Evolutionary conservation across 2,329 filamentous ascomycete genomes (phyloP).

Genomic region (Emericellopsis atlantica): DNA sequence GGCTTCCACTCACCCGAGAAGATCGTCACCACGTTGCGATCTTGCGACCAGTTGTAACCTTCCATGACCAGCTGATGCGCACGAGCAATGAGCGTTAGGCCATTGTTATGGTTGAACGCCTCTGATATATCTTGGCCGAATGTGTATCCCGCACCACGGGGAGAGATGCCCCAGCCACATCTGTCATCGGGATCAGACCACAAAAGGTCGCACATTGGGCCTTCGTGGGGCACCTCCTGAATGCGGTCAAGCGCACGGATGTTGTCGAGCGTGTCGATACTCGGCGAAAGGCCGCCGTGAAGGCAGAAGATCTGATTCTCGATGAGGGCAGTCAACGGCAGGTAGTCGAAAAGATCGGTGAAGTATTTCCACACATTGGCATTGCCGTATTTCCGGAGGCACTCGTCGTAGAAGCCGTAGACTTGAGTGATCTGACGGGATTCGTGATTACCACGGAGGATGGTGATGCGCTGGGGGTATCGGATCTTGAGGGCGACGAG

Average conservation of each 20-base stretch:
- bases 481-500: conserved; percentile 95
- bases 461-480: conserved; percentile 95
- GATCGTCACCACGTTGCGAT: conserved; percentile 95
- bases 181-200: conserved; percentile 98
- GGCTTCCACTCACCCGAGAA: conserved; percentile 62
- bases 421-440: conserved; percentile 98
- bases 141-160: conserved; percentile 86
- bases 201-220: conserved; percentile 93
- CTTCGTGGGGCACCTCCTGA: conserved; percentile 96
- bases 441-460: conserved; percentile 97
- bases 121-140: conserved; percentile 97
- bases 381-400: conserved; percentile 96
- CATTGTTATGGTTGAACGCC: conserved; percentile 99
- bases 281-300: conserved; percentile 92
- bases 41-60: conserved; percentile 98
- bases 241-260: conserved; percentile 91
- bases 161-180: conserved; percentile 92
- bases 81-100: conserved; percentile 84
- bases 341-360: conserved; percentile 96
- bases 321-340: conserved; percentile 91
- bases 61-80: conserved; percentile 99
- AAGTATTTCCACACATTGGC: conserved; percentile 99
- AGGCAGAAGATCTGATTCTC: conserved; percentile 99
- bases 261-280: conserved; percentile 89
- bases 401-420: conserved; percentile 99